Evolutionary conservation across 164 flowering plant genomes (phyloP), one percentile per base, ranked within the genome.

Genomic region (Aristolochia contorta): DNA sequence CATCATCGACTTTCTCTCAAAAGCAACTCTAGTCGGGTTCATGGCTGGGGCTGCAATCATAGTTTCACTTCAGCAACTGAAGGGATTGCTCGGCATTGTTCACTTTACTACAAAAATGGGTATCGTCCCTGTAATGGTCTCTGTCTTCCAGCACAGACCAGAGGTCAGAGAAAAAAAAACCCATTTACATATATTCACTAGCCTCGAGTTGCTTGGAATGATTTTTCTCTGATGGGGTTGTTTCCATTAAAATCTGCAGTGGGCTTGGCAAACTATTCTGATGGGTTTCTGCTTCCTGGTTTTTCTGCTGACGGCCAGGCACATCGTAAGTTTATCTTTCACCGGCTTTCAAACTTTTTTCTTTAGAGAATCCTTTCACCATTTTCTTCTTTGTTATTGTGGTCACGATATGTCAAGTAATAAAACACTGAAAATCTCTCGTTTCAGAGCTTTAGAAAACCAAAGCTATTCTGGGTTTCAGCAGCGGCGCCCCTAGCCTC

Each of bases 401-500:
- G 4, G 14, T 56, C 13, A 16, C 16, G 15, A 32, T 12, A 9
- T 30, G 37, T 30, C 45, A 24, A 16, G 19, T 56, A 56, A 25
- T 37, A 37, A 37, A 37, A 37, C 5, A 37, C 4, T 0, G 1
- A 9, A 16, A 30, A 16, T 27, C 12, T 18, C 12, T 4, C 16
- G 21, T 0, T 41, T 47, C 65, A 87, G 93, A 85, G 84, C 51
- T 74, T 64, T 56, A 84, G 71, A 71, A 80, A 78, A 65, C 81
- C 75, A 66, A 83, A 75, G 62, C 75, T 80, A 12, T 86, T 83
- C 70, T 89, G 96, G 93, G 62, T 89, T 23, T 78, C 91, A 18
- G 89, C 96, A 58, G 76, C 83, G 45, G 86, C 89, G 58, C 96
- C 96, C 52, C 67, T 88, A 43, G 18, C 82, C 23, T 82, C 87